Evolutionary conservation across 116 monocot species (phyloP).

Genomic region (Trichopus zeylanicus): DNA sequence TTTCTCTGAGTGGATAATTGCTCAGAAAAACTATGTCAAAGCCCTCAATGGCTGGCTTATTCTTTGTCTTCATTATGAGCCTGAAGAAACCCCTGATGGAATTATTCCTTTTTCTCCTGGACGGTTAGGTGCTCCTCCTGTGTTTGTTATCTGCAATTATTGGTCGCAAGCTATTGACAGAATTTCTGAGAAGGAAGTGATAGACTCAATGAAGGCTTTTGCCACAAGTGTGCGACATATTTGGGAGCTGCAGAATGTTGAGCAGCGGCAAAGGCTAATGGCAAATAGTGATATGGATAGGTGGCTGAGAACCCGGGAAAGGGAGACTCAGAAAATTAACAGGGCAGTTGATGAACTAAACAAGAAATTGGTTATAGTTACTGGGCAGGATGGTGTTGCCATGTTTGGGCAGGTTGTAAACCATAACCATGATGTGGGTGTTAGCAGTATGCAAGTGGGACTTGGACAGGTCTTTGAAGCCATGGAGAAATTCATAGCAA

Average conservation of each 20-base stretch:
- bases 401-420: constrained; percentile 13
- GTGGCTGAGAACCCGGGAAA: constrained; percentile 38
- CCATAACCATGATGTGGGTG: constrained; percentile 12
- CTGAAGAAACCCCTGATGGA: constrained; percentile 80
- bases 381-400: constrained; percentile 11
- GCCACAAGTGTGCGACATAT: constrained; percentile 33
- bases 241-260: constrained; percentile 42
- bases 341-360: constrained; percentile 44
- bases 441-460: constrained; percentile 36
- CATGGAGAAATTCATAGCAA: constrained; percentile 46
- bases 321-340: constrained; percentile 44
- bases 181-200: constrained; percentile 52
- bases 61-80: constrained; percentile 43
- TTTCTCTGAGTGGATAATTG: constrained; percentile 57
- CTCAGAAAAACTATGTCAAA: constrained; percentile 62
- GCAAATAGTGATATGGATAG: constrained; percentile 43
- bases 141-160: constrained; percentile 77
- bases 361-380: constrained; percentile 35
- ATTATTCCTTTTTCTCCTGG: constrained; percentile 84
- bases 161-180: constrained; percentile 69
- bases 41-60: constrained; percentile 72
- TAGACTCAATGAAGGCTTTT: constrained; percentile 52
- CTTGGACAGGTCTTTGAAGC: constrained; percentile 66
- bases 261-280: constrained; percentile 25
- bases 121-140: constrained; percentile 70